Conservation (phyloP, 2,329 filamentous ascomycete species). For the Colletotrichum chlorophyti region DNA sequence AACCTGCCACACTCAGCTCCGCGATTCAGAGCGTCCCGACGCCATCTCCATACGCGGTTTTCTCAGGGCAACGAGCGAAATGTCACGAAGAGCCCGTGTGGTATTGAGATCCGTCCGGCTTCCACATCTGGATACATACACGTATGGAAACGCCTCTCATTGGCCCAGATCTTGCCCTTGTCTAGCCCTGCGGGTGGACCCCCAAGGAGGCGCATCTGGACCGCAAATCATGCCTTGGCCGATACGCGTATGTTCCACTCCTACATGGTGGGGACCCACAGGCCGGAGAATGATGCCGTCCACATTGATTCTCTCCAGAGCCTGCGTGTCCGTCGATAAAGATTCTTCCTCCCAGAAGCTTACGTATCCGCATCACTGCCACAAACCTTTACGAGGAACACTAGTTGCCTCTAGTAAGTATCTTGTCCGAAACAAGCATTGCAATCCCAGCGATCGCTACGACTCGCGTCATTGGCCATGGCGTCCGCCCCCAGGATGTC, state of each 20-base stretch:
- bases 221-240: slow-evolving; percentile 6
- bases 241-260: slow-evolving; percentile 20
- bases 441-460: no score
- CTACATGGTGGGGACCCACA: no score
- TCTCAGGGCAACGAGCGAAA: neutral
- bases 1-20: neutral
- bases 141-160: neutral
- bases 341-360: no score
- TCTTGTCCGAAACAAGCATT: no score
- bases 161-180: neutral
- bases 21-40: neutral
- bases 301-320: no score
- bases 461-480: no score
- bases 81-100: neutral
- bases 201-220: neutral
- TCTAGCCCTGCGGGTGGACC: neutral
- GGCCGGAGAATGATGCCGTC: no score
- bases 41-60: slow-evolving; percentile 17
- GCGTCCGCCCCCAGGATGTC: no score
- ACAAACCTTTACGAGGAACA: no score
- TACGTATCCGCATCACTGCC: no score
- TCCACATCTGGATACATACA: slow-evolving; percentile 15
- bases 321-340: no score
- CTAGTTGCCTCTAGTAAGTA: no score
- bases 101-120: neutral